phyloP scores from a whole-genome alignment of 495 filamentous ascomycete species.

The Aspergillus carlsbadensis region DNA sequence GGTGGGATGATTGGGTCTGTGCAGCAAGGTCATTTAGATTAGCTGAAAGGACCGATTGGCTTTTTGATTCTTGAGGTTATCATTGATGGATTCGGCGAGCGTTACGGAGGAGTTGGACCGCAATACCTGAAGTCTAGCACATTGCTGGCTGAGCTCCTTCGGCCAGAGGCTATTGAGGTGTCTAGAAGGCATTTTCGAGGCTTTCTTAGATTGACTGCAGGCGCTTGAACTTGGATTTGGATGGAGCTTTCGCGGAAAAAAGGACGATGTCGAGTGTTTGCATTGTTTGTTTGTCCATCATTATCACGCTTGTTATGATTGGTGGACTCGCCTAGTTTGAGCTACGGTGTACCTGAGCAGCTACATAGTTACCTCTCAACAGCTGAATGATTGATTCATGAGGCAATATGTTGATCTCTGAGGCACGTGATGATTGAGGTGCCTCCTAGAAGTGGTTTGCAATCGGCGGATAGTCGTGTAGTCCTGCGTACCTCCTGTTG shows the following conservation, averaged over 20 bases:
- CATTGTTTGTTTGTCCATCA: constrained; percentile 26
- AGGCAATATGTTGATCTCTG: no score
- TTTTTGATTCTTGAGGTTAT: not conserved
- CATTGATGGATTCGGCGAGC: not conserved
- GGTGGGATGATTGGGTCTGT: not conserved
- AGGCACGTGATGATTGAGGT: no score
- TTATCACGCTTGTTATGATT: not conserved
- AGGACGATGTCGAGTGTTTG: constrained; percentile 25
- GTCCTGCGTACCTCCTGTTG: no score
- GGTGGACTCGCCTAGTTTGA: not conserved
- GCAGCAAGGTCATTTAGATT: not conserved
- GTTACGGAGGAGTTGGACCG: not conserved
- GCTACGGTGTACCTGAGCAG: not conserved
- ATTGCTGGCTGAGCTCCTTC: constrained; percentile 13
- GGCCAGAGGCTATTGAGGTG: not conserved
- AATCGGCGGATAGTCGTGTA: no score
- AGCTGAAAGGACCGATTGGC: not conserved
- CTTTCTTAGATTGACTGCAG: not conserved
- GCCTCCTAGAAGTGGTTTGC: no score
- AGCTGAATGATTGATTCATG: no score
- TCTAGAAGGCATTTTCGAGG: constrained; percentile 9
- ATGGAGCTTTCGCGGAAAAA: not conserved
- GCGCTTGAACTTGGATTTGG: not conserved
- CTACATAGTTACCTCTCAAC: no score
- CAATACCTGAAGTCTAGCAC: constrained; percentile 11